Base-by-base conservation (phyloP, 768 basidiomycete species). In the Mycena latifolia region DNA sequence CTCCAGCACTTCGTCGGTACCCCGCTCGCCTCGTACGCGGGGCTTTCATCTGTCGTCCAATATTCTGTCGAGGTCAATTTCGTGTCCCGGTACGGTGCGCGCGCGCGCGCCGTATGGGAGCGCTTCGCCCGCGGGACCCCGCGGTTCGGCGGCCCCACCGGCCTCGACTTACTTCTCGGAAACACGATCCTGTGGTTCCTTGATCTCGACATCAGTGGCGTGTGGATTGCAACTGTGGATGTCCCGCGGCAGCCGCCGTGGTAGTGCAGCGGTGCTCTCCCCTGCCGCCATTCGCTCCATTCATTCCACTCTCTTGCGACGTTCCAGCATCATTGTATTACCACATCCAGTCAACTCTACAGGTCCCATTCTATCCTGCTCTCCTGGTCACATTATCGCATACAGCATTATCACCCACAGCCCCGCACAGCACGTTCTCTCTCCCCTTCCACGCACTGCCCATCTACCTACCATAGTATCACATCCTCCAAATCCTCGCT, bases 141-240 rank as follows among this genome's bases (percentile, higher is more conserved):
- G 28, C 45, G 46, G 18, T 48, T 50, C 24, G 58, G 37, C 22
- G 9, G 10, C 8, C 58, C 64, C 3, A 60, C 51, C 0, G 64
- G 64, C 12, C 6, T 24, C 0, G 64, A 65, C 29, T 5, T 65
- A 7, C 28, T 65, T 15, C n/a, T 55, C 18, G 64, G 64, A 1
- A 54, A 60, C 17, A 35, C 37, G 33, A 14, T 54, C 6, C 39
- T 65, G 4, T 60, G 58, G 58, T n/a, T n/a, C 33, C 52, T 65
- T 2, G 52, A 48, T 33, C 9, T 22, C 20, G 46, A 60, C 37
- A 12, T 22, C 17, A 10, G 31, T 1, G 53, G 58, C 18, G 28
- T 22, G 10, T 65, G 57, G 64, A 48, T 50, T 24, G 64, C 64
- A 0, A 39, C 24, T 1, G 64, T 65, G n/a, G 46, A 55, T 45